Evolutionary conservation across 2,329 filamentous ascomycete genomes (phyloP).

Genomic region (Fonsecaea nubica): DNA sequence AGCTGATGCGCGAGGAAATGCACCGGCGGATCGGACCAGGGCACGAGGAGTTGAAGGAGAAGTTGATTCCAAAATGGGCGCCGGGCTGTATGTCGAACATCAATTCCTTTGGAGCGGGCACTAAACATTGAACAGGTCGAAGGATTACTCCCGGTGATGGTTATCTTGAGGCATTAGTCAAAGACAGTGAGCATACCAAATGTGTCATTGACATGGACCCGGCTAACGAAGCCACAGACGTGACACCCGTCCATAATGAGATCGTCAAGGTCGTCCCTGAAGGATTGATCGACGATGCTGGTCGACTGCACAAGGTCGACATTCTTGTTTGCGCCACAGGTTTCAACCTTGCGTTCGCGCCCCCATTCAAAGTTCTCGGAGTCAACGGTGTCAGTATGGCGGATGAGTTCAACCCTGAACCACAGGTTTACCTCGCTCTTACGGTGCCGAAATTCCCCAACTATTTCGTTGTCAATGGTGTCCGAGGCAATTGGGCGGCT

Average conservation of each 20-base stretch:
- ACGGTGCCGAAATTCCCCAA: conserved; percentile 33
- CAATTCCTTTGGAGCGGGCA: background rate
- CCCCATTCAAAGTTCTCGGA: conserved; percentile 27
- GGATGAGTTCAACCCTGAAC: conserved; percentile 22
- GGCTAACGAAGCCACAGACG: conserved; percentile 13
- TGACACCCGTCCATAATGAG: conserved; percentile 42
- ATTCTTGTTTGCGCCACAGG: conserved; percentile 53
- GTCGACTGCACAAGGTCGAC: conserved; percentile 49
- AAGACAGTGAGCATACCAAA: conserved; percentile 39
- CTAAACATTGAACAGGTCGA: conserved; percentile 38
- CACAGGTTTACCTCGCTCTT: conserved; percentile 26
- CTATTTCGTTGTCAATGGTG: conserved; percentile 30
- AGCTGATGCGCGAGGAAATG: conserved; percentile 55
- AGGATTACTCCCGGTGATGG: conserved; percentile 60
- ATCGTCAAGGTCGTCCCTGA: conserved; percentile 50
- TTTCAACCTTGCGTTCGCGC: conserved; percentile 45
- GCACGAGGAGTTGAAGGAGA: conserved; percentile 52
- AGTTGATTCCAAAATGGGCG: conserved; percentile 40
- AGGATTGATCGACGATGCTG: conserved; percentile 51
- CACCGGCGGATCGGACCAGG: conserved; percentile 50
- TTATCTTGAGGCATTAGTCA: conserved; percentile 56
- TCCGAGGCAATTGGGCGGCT: conserved; percentile 20
- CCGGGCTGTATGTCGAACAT: conserved; percentile 47
- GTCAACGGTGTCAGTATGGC: conserved; percentile 19
- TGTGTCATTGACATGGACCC: background rate